These are phyloP conservation scores for Aspergillus campestris DNA, from an alignment of 495 filamentous ascomycete species.

Conservation along the genomic window DNA sequence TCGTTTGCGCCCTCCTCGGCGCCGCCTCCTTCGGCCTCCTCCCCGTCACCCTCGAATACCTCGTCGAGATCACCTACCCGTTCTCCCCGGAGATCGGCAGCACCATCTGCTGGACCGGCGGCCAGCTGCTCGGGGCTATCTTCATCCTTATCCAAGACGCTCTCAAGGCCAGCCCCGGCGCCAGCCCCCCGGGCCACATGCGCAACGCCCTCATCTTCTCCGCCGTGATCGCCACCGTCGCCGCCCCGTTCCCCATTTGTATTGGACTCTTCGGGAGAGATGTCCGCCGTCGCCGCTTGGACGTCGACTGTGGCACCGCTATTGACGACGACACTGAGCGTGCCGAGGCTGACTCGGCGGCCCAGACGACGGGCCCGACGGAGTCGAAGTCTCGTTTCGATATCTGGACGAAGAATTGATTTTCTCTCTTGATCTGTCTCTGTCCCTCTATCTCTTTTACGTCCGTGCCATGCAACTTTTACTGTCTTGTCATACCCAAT, in stretches of 20 bases:
- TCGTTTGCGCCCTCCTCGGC: conserved; percentile 61
- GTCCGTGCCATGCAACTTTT: too few relatives aligned
- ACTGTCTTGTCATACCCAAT: too few relatives aligned
- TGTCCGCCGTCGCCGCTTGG: conserved; percentile 47
- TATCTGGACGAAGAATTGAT: not conserved
- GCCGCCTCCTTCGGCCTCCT: conserved; percentile 73
- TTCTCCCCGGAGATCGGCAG: conserved; percentile 80
- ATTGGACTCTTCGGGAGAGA: conserved; percentile 59
- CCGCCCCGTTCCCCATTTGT: conserved; percentile 55
- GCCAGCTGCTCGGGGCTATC: conserved; percentile 59
- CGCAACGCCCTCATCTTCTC: conserved; percentile 65
- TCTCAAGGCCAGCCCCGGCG: conserved; percentile 52
- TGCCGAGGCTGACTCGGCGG: not conserved
- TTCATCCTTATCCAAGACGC: conserved; percentile 80
- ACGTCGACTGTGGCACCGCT: conserved; percentile 40
- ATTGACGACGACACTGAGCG: conserved; percentile 9
- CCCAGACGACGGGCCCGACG: not conserved
- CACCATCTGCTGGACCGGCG: conserved; percentile 75
- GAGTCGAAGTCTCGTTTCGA: not conserved
- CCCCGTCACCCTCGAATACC: conserved; percentile 77
- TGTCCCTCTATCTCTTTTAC: too few relatives aligned
- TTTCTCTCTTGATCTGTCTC: too few relatives aligned
- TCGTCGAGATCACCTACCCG: conserved; percentile 80
- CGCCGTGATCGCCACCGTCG: conserved; percentile 57
- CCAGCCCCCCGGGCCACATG: conserved; percentile 61